Evolutionary conservation across 257 asterid species (phyloP), one percentile per base, ranked within the genome.

Genomic region (Solanum bulbocastanum): DNA sequence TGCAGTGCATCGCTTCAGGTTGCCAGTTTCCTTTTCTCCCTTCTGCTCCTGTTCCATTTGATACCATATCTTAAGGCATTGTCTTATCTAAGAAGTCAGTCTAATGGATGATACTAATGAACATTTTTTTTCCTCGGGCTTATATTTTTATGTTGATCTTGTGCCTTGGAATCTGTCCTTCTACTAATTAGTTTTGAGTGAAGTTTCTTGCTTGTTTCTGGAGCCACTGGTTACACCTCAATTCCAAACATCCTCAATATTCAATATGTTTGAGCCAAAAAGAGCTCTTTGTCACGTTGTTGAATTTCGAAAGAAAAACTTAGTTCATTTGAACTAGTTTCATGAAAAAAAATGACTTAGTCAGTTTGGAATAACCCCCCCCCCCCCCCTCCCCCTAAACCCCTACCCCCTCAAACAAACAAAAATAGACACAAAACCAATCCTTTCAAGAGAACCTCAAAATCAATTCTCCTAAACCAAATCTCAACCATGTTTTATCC

Each of bases 1-100:
- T 97, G 99, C 87, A 95, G 99, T 93, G 99, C 99, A 75, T 97
- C 99, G 20, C 99, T 96, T 91, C 99, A 96, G 99, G 99, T 97
- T 87, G 87, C 75, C 16, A 30, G 86, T 75, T 86, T 82, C 89
- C 87, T 86, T 46, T 30, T 32, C 30, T 30, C 42, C 25, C 35
- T 49, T 49, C 42, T 81, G 68, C 42, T 16, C 37, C 27, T 81
- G 42, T 86, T 44, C 56, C 86, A 56, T 25, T 89, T 52, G 42
- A 83, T 81, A 81, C 86, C 27, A 36, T 75, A 71, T 71, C 86
- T 75, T 62, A 22, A 30, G 74, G 22, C 58, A 65, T 71, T 60
- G 37, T 39, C 81, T 16, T 66, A 40, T 25, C 10, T 39, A 36
- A 30, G 62, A 65, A 37, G 85, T 79, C 66, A 46, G 69, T 37